Percentiles rank a stretch among this genome's conserved stretches.
Conservation (phyloP, 2,329 filamentous ascomycete genomes). For the Coniochaeta hoffmannii region DNA sequence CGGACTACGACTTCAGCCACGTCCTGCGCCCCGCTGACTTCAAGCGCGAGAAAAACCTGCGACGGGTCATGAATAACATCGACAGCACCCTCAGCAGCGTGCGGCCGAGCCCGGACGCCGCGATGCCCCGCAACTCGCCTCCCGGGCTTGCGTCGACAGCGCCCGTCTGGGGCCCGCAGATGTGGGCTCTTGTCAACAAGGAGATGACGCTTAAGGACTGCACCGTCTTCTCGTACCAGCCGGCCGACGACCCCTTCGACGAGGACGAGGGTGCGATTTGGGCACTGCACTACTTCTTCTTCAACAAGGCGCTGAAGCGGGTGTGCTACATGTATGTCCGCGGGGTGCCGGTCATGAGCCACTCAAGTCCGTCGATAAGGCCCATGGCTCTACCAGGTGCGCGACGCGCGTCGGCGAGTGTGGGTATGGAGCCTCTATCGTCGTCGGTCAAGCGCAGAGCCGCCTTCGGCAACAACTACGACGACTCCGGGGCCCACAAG, state of each 20-base stretch:
- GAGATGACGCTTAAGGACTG: constrained; percentile 91
- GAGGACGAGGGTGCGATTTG: constrained; percentile 91
- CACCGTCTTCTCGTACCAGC: constrained; percentile 81
- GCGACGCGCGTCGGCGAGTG: constrained; percentile 1
- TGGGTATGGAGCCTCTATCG: constrained; percentile 17
- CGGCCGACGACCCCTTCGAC: constrained; percentile 83
- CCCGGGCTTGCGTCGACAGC: constrained; percentile 34
- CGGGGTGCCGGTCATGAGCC: constrained; percentile 70
- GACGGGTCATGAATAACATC: constrained; percentile 76
- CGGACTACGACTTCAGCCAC: constrained; percentile 95
- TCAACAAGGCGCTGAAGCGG: constrained; percentile 85
- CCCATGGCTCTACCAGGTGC: constrained; percentile 14
- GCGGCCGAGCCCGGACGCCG: constrained; percentile 53
- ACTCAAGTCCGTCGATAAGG: constrained; percentile 40
- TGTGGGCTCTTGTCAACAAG: constrained; percentile 89
- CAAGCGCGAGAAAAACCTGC: constrained; percentile 71
- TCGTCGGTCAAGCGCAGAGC: constrained; percentile 16
- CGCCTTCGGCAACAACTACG: constrained; percentile 18
- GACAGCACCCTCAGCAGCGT: constrained; percentile 85
- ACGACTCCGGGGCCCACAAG: constrained; percentile 56
- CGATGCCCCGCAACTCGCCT: constrained; percentile 31
- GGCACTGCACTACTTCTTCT: constrained; percentile 96
- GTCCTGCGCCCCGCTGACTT: constrained; percentile 86
- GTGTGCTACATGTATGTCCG: constrained; percentile 92
- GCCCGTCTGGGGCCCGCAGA: constrained; percentile 75